Evolutionary conservation across 495 filamentous ascomycete genomes (phyloP), one percentile per base, ranked within the genome.

Genomic region (Cairneyella variabilis): DNA sequence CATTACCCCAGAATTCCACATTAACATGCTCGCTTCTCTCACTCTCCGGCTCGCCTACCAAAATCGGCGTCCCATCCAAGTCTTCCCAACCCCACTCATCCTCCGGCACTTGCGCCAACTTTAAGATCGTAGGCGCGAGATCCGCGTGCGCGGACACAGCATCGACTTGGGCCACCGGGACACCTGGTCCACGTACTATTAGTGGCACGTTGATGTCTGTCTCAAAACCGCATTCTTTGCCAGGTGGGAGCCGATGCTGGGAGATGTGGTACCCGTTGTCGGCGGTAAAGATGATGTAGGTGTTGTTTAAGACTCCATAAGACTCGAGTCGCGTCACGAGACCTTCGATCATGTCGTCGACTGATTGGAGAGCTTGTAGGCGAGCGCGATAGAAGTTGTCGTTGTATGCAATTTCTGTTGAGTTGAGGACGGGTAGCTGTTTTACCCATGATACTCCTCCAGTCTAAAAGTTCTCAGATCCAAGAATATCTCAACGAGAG

Each of bases 231-330:
- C 79, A 83, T 22, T 76, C 73, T 65, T 88, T 88, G 0, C 84
- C 84, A 4, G 84, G 82, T 20, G 77, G 78, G 2, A 86, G 57
- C 1, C 84, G 75, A 59, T 88, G 83, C 55, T 87, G 82, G 2
- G 83, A 80, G 56, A 87, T 82, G 58, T 86, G 82, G 62, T 79
- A 88, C 0, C 84, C 84, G 56, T 88, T 86, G 58, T 87, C 84
- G 7, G 78, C 79, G 9, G 79, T 81, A 59, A 82, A 87, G 48
- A 86, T 74, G 26, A 88, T 75, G 55, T 83, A 86, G 2, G 83
- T 86, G 54, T 85, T 73, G 20, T 85, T 79, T 9, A 84, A 58
- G 26, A 81, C 57, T 14, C 64, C 71, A 30, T 74, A 67, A 1
- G 71, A 64, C 25, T 75, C 69, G 0, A 88, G 71, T 0, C 74